phyloP scores from a whole-genome alignment of 1,284 basidiomycete species.

The Sparassis latifolia region DNA sequence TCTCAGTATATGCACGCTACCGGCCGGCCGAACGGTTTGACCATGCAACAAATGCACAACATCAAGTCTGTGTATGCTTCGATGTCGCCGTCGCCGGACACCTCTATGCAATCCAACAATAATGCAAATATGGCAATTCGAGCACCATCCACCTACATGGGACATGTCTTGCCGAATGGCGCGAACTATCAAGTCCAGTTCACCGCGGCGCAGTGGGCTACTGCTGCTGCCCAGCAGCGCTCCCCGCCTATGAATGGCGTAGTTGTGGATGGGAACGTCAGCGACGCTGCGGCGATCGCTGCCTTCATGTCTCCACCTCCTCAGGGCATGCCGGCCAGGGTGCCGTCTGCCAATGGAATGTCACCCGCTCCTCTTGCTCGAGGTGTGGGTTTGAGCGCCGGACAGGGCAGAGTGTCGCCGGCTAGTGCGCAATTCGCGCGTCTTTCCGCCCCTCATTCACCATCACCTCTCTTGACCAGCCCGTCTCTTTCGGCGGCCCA shows the following conservation, averaged over 20 bases:
- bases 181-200: slow-evolving; percentile 37
- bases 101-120: slow-evolving; percentile 27
- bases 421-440: slow-evolving; percentile 23
- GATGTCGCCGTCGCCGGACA: slow-evolving; percentile 31
- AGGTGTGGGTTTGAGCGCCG: slow-evolving; percentile 28
- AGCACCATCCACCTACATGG: slow-evolving; percentile 26
- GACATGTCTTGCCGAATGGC: slow-evolving; percentile 28
- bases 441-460: slow-evolving; percentile 30
- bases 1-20: slow-evolving; percentile 24
- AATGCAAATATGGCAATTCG: slow-evolving; percentile 24
- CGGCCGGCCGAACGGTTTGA: slow-evolving; percentile 32
- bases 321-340: slow-evolving; percentile 32
- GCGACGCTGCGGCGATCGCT: slow-evolving; percentile 1
- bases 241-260: slow-evolving; percentile 17
- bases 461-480: slow-evolving; percentile 50
- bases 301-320: slow-evolving; percentile 27
- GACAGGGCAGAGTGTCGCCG: slow-evolving; percentile 26
- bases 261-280: slow-evolving; percentile 25
- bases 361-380: slow-evolving; percentile 29
- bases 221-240: slow-evolving; percentile 27
- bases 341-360: slow-evolving; percentile 49
- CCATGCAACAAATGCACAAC: slow-evolving; percentile 47
- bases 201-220: slow-evolving; percentile 33
- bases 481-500: slow-evolving; percentile 39
- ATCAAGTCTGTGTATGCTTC: slow-evolving; percentile 44